These are phyloP conservation scores for Deuterostichococcus epilithicus DNA, from an alignment of 139 green algal species.

Conservation along the genomic window DNA sequence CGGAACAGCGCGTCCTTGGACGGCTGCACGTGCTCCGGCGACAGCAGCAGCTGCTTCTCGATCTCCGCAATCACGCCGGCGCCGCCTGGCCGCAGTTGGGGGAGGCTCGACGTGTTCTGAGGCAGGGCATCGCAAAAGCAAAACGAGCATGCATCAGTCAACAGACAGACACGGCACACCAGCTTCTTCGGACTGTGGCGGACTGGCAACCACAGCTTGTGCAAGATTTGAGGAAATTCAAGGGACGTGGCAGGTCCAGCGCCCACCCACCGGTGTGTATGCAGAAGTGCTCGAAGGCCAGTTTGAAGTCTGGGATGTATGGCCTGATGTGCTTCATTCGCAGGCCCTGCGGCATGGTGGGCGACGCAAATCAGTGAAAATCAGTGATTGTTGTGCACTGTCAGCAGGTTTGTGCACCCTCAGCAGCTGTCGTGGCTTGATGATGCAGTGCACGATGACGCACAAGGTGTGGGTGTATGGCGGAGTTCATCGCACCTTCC, in stretches of 20 bases:
- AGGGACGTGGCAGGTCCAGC: background rate
- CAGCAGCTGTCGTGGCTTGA: no score
- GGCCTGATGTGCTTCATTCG: conserved; percentile 44
- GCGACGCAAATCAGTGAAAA: no score
- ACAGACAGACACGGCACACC: background rate
- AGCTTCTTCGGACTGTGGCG: background rate
- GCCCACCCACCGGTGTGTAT: conserved; percentile 92
- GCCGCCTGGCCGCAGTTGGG: conserved; percentile 51
- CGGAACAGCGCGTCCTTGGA: conserved; percentile 75
- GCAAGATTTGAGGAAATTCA: background rate
- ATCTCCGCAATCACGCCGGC: conserved; percentile 93
- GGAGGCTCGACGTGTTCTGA: no score
- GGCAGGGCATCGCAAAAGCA: no score
- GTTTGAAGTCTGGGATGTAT: conserved; percentile 98
- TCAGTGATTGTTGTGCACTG: no score
- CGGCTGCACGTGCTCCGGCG: conserved; percentile 57
- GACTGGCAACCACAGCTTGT: background rate
- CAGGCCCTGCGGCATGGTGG: conserved; percentile 38
- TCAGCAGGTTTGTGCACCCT: no score
- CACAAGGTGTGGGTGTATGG: background rate
- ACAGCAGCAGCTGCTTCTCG: conserved; percentile 89
- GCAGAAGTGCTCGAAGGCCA: conserved; percentile 97
- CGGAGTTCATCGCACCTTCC: conserved; percentile 57
- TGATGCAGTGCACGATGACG: no score
- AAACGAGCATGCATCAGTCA: no score